Conservation (phyloP, 2,329 filamentous ascomycete genomes). For the Penicillium sp. region DNA sequence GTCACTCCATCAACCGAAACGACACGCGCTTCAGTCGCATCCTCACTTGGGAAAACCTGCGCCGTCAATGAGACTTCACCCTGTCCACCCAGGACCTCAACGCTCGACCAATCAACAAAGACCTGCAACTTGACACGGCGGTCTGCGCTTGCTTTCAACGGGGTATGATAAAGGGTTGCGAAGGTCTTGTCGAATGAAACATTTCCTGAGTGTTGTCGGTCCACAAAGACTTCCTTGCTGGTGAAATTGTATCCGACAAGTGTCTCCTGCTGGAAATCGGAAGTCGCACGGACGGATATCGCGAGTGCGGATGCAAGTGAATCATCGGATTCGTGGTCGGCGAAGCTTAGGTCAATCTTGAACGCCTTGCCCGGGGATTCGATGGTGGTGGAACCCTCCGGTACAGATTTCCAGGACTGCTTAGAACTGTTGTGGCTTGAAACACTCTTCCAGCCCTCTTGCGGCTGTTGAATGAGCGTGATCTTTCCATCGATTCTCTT, state of each 20-base stretch:
- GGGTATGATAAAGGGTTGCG: constrained; percentile 20
- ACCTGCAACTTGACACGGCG: constrained; percentile 22
- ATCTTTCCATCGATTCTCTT: constrained; percentile 16
- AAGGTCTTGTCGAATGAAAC: constrained; percentile 26
- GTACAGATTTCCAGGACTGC: constrained; percentile 6
- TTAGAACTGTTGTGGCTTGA: background rate
- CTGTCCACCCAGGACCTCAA: constrained; percentile 31
- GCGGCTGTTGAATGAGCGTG: constrained; percentile 19
- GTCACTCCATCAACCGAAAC: constrained; percentile 19
- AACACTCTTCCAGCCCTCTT: constrained; percentile 11
- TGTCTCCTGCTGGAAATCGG: constrained; percentile 23
- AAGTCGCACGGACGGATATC: constrained; percentile 21
- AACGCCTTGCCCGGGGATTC: constrained; percentile 19
- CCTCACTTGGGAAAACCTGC: constrained; percentile 29
- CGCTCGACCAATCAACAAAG: constrained; percentile 32
- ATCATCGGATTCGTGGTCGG: constrained; percentile 1
- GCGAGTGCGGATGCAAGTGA: constrained; percentile 18
- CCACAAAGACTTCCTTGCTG: constrained; percentile 24
- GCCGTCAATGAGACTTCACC: constrained; percentile 29
- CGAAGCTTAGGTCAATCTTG: constrained; percentile 23
- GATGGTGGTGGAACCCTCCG: constrained; percentile 15
- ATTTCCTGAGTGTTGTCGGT: constrained; percentile 25
- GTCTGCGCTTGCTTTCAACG: constrained; percentile 16
- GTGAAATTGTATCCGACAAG: constrained; percentile 31
- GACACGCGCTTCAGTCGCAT: constrained; percentile 17